Evolutionary conservation across 2,329 filamentous ascomycete genomes (phyloP), one percentile per base, ranked within the genome.

Genomic region (Phaeosphaeriaceae sp.): DNA sequence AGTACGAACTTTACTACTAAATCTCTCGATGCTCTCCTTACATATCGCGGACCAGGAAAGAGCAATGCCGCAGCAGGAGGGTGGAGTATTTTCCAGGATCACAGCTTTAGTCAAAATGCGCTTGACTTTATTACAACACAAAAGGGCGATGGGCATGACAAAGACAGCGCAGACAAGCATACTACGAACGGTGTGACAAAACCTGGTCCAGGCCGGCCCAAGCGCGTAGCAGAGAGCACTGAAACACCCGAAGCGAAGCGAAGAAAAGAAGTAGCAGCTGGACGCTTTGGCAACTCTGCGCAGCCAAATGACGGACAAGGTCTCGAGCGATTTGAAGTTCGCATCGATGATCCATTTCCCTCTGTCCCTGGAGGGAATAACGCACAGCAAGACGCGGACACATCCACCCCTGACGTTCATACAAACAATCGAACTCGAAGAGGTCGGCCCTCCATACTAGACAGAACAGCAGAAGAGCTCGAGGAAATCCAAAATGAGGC

Each of bases 41-140:
- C 86, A 13, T 82, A 86, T 37, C 83, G 86, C 30, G 91, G 92
- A 1, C 77, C 86, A 0, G 85, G 87, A 1, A 82, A 89, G 37
- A 84, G 83, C 34, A 91, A 90, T 66, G 80, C 82, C 1, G 88
- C 89, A 2, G 85, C 84, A 17, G 92, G 90, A 1, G 90, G 88
- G 4, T 96, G 91, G 85, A 84, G 85, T 60, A 81, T 92, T 17
- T 96, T 95, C 67, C 83, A 87, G 4, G 84, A 89, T 50, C 86
- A 86, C 32, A 72, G 75, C 23, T 67, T 80, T 26, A 80, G 80
- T 54, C 76, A 77, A 34, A 79, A 77, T 50, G 79, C 79, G 2
- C 65, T 83, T 16, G 79, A 82, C 53, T 80, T 58, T 67, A 74
- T 70, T 26, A 65, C 64, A 12, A 65, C 66, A 4, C 60, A 61